These are phyloP conservation scores for Yamadazyma blattariae DNA, from an alignment of 1,139 yeast species.

Conservation along the genomic window DNA sequence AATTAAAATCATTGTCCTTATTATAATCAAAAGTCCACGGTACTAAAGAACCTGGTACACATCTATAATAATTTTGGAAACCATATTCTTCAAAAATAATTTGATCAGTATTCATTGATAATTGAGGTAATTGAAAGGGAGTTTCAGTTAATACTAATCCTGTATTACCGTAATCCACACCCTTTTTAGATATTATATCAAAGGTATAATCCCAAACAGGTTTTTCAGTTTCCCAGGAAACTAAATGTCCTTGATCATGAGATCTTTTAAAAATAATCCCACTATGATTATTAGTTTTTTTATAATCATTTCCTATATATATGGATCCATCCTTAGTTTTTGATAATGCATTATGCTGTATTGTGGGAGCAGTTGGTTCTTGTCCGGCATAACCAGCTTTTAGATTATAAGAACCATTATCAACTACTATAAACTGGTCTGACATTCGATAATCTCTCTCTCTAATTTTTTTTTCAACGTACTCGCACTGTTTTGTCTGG, in stretches of 20 bases:
- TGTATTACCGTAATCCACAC: constrained; percentile 37
- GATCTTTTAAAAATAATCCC: constrained; percentile 80
- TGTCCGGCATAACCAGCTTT: constrained; percentile 59
- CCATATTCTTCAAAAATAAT: constrained; percentile 93
- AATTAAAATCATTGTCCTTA: constrained; percentile 54
- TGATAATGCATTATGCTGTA: constrained; percentile 67
- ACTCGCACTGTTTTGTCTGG: no score
- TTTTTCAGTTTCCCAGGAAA: constrained; percentile 90
- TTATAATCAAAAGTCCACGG: constrained; percentile 53
- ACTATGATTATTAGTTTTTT: constrained; percentile 67
- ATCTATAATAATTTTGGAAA: constrained; percentile 61
- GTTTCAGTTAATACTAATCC: constrained; percentile 69
- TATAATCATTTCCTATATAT: constrained; percentile 68
- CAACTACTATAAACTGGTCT: constrained; percentile 45
- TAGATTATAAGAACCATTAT: constrained; percentile 84
- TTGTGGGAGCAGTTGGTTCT: constrained; percentile 30
- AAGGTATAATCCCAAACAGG: constrained; percentile 87
- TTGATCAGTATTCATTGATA: constrained; percentile 86
- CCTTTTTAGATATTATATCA: constrained; percentile 28
- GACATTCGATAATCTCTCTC: not conserved
- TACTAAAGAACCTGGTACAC: constrained; percentile 62
- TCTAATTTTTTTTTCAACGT: not conserved
- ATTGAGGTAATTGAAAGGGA: constrained; percentile 78
- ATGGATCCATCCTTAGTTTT: constrained; percentile 74
- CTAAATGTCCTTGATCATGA: constrained; percentile 80